Conservation (phyloP, 116 monocot genomes). For the Thalassia testudinum region DNA sequence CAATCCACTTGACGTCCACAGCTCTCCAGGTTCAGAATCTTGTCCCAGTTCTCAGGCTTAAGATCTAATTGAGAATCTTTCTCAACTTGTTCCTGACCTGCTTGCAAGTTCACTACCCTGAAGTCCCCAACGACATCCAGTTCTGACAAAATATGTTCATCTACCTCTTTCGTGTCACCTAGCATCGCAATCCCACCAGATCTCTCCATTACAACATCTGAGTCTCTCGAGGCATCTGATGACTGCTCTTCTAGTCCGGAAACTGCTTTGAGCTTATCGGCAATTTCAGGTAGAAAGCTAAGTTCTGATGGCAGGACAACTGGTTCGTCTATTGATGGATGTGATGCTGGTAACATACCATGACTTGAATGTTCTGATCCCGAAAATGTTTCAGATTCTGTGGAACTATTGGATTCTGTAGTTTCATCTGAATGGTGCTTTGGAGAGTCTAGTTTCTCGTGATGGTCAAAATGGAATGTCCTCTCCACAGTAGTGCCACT, state of each 20-base stretch:
- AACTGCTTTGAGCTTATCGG: not conserved
- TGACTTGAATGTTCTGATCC: no score
- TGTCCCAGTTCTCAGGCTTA: no score
- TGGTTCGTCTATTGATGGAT: not conserved
- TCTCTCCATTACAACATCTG: not conserved
- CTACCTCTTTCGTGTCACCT: not conserved
- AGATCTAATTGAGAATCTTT: no score
- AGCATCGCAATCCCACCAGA: not conserved
- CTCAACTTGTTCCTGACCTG: no score
- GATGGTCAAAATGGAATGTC: no score
- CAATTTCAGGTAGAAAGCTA: not conserved
- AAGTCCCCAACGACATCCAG: conserved; percentile 73
- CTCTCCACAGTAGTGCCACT: no score
- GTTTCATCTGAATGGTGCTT: not conserved
- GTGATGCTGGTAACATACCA: no score
- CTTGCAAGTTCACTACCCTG: conserved; percentile 6
- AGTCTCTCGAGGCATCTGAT: not conserved
- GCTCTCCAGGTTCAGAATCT: no score
- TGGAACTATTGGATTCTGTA: no score
- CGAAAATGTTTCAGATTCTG: no score
- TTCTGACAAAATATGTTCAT: conserved; percentile 50
- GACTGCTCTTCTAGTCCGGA: not conserved
- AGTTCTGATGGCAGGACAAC: not conserved
- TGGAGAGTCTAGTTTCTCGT: not conserved
- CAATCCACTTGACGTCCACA: no score